phyloP scores from a whole-genome alignment of 108 stramenopile genomes.

The Cyclotella sp. region DNA sequence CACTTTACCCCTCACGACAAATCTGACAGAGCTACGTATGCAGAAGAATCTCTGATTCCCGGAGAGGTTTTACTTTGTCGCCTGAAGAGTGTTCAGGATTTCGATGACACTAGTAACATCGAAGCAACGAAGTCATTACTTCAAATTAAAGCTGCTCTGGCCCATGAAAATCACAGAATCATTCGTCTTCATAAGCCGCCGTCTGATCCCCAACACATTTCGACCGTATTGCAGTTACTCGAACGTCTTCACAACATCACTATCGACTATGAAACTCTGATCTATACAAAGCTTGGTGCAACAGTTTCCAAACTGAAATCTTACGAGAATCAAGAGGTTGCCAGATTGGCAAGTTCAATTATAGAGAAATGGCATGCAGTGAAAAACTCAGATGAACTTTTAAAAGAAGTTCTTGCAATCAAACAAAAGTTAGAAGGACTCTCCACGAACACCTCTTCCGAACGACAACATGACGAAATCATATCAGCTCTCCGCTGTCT shows the following conservation, averaged over 20 bases:
- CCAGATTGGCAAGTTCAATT: background rate
- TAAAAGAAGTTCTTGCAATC: background rate
- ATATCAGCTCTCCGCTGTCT: background rate
- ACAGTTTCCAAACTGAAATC: background rate
- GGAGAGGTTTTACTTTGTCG: background rate
- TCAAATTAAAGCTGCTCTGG: background rate
- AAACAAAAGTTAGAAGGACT: background rate
- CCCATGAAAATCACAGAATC: slow-evolving; percentile 1
- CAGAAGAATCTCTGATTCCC: background rate
- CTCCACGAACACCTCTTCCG: background rate
- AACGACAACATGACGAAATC: background rate
- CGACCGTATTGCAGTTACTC: background rate
- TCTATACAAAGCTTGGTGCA: background rate
- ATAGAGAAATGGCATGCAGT: background rate
- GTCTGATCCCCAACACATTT: background rate
- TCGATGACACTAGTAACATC: background rate
- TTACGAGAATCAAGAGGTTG: background rate
- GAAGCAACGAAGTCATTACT: background rate
- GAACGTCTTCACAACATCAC: background rate
- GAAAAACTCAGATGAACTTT: background rate
- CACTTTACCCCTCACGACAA: background rate
- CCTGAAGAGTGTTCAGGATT: background rate
- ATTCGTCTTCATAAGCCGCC: background rate
- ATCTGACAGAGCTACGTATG: background rate
- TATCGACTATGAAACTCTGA: background rate